phyloP scores from a whole-genome alignment of 2,329 filamentous ascomycete species.

The Shiraia bambusicola region DNA sequence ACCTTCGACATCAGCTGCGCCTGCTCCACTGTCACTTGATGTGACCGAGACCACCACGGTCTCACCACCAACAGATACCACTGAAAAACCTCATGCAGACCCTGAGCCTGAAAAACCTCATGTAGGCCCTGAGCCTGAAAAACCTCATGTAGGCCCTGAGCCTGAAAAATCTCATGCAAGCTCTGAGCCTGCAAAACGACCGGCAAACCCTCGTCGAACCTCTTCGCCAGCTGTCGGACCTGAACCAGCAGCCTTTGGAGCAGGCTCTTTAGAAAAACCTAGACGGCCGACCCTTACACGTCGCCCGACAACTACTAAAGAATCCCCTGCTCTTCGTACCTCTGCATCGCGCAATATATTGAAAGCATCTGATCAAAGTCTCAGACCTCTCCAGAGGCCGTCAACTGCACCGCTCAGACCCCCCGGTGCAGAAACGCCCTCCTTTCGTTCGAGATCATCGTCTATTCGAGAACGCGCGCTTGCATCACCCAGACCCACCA shows the following conservation, averaged over 20 bases:
- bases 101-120: not conserved
- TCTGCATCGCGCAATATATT: constrained; percentile 3
- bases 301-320: not conserved
- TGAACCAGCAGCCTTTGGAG: constrained; percentile 8
- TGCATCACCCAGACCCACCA: too few relatives aligned
- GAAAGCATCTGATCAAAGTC: constrained; percentile 1
- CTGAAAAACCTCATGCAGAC: not conserved
- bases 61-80: not conserved
- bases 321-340: not conserved
- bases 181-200: not conserved
- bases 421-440: not conserved
- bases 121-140: constrained; percentile 4
- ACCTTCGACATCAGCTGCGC: constrained; percentile 1
- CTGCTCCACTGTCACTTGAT: constrained; percentile 4
- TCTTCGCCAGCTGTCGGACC: not conserved
- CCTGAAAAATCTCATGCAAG: not conserved
- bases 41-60: constrained; percentile 1
- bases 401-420: constrained; percentile 4
- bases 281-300: not conserved
- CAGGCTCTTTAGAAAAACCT: not conserved
- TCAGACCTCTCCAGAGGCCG: constrained; percentile 2
- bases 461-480: constrained; percentile 7
- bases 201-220: constrained; percentile 5
- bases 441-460: not conserved
- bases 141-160: not conserved